phyloP scores from a whole-genome alignment of 306 rosid genomes.

The Trifolium repens region DNA sequence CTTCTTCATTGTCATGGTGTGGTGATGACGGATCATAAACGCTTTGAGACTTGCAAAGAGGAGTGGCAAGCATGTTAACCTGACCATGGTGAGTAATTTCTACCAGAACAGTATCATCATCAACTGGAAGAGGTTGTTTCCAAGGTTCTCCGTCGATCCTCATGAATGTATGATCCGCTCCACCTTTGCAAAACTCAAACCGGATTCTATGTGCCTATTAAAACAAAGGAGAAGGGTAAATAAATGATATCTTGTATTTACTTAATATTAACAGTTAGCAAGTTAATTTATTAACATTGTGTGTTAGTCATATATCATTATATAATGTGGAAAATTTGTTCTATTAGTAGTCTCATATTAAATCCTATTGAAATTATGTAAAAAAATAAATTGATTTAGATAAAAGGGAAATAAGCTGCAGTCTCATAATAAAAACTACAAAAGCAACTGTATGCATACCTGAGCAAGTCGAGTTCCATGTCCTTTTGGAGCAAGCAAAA shows the following conservation, averaged over 20 bases:
- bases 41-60: conserved; percentile 62
- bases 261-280: no score
- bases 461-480: conserved; percentile 99
- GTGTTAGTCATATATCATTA: no score
- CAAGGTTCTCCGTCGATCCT: conserved; percentile 97
- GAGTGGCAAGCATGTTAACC: conserved; percentile 89
- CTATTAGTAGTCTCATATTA: no score
- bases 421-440: background rate
- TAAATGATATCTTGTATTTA: background rate
- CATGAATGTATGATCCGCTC: conserved; percentile 79
- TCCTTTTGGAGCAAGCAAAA: conserved; percentile 87
- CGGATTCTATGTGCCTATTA: conserved; percentile 76
- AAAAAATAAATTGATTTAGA: no score
- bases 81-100: conserved; percentile 94
- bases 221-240: conserved; percentile 5
- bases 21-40: conserved; percentile 54
- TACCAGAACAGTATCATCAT: conserved; percentile 76
- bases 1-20: conserved; percentile 50
- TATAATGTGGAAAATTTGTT: no score
- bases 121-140: conserved; percentile 94
- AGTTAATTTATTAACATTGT: no score
- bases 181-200: conserved; percentile 79
- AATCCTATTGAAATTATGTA: no score
- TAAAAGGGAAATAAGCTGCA: conserved; percentile 8
- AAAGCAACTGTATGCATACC: conserved; percentile 49